Conservation (phyloP, 139 green algal species). For the Tetraselmis chui region DNA sequence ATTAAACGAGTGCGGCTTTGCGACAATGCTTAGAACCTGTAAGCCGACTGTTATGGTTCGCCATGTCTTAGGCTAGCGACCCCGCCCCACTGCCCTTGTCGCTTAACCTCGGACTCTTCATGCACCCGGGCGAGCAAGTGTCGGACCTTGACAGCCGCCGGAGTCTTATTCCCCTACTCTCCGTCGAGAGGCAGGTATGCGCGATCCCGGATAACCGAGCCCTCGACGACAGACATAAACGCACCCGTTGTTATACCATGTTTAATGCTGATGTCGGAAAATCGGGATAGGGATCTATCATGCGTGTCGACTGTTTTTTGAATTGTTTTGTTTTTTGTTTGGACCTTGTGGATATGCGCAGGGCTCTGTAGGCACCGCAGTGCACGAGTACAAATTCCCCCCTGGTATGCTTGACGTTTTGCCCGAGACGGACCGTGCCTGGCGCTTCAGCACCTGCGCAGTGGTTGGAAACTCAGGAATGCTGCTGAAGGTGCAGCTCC, state of each 20-base stretch:
- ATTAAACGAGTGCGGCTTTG: no score
- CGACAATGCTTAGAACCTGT: no score
- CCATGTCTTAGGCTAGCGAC: no score
- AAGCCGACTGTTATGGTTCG: no score
- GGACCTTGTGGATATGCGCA: no score
- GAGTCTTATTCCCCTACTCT: background rate
- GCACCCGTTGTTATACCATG: no score
- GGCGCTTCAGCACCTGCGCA: conserved; percentile 2
- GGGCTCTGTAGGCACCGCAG: background rate
- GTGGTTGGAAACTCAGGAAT: conserved; percentile 2
- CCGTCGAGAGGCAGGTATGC: background rate
- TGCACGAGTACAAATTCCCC: conserved; percentile 4
- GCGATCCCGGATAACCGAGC: no score
- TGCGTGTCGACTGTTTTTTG: no score
- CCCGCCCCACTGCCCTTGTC: background rate
- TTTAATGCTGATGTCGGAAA: no score
- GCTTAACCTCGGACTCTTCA: background rate
- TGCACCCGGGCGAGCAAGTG: background rate
- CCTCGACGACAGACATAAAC: no score
- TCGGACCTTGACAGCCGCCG: background rate
- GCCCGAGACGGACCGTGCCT: background rate
- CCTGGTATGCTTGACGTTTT: background rate
- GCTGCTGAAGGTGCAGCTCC: background rate
- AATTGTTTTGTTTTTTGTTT: no score
- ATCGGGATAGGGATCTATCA: no score